Base-by-base conservation (phyloP, 2,329 filamentous ascomycete species). In the Hypoxylon rubiginosum region DNA sequence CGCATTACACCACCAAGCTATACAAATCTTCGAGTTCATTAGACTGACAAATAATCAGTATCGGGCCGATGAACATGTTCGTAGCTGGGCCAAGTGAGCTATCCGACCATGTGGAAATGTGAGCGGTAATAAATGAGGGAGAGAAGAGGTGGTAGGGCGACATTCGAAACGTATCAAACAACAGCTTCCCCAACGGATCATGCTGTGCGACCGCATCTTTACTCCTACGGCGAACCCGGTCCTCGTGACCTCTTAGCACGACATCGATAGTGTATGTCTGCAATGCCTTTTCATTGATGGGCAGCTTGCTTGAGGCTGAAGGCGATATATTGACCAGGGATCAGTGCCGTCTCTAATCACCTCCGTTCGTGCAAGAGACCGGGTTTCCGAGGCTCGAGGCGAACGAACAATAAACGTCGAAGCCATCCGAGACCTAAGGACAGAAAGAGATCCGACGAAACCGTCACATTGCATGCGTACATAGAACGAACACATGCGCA, bases 391-490 rank as follows among this genome's bases (percentile, higher is more conserved):
- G 50, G 24, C 41, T 45, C 30, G 36, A 62, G 50, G 28, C 17
- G 24, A 58, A 39, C 32, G 62, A 55, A 62, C 54, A 51, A 59
- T 59, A 51, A 50, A 55, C 19, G 32, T 50, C 49, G 58, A 52
- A 55, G 58, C 54, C 28, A 17, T 55, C 54, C 49, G 10, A 13
- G 3, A 36, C 32, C 34, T n/a, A 39, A 39, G 4, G 53, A 46
- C 34, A 46, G 39, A 43, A 2, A 17, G 41, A 45, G 45, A 11
- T 26, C 39, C 36, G 56, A 39, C 13, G 34, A n/a, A 41, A 45
- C 30, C 45, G 58, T 66, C 54, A 66, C 63, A 62, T 62, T 62
- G 58, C 54, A 66, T 62, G 46, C 8, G 24, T 57, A 32, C 43
- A 48, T 49, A 24, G 24, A 51, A 17, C 21, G 43, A 43, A 17